Base-by-base conservation (phyloP, 352 stramenopile species). In the Phytopythium vexans region DNA sequence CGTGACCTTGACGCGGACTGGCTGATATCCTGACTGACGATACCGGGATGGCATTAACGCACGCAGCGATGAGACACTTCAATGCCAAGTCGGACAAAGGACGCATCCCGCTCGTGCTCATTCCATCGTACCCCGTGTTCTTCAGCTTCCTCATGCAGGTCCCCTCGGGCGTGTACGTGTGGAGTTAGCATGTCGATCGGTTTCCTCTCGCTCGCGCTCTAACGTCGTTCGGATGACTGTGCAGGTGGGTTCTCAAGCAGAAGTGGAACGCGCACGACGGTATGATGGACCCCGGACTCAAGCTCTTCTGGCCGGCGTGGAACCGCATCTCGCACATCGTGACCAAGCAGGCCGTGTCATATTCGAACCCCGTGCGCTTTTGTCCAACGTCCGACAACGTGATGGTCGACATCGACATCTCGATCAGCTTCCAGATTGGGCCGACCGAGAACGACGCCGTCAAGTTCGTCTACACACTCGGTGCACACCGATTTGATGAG, bases 331-430 rank as follows among this genome's bases (percentile, higher is more conserved):
- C 82, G 33, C 86, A 95, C 65, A 89, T 95, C 32, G 82, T 95
- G 9, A 93, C 86, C 39, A 89, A 92, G 65, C 82, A 92, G 45
- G 83, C 83, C 0, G 82, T 95, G 38, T 85, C 83, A 14, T 95
- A 91, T 59, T 84, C 74, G 35, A 89, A 86, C 43, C 72, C 73
- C 0, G 78, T 91, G 41, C 73, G 64, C 14, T 79, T 75, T 43
- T 94, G 83, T 48, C 81, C 83, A 8, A 95, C 86, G 8, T 75
- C 68, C 8, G 84, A 95, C 63, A 95, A 94, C 49, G 83, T 95
- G 11, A 94, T 96, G 84, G 77, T 94, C n/a, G 71, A 93, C 52
- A 89, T 95, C 44, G 81, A 93, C 65, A 86, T 93, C 50, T 95
- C 85, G 37, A 86, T 95, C 62, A 92, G 80, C 49, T 89, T 95